Base-by-base conservation (phyloP, 768 basidiomycete species). In the Mycena belliarum region DNA sequence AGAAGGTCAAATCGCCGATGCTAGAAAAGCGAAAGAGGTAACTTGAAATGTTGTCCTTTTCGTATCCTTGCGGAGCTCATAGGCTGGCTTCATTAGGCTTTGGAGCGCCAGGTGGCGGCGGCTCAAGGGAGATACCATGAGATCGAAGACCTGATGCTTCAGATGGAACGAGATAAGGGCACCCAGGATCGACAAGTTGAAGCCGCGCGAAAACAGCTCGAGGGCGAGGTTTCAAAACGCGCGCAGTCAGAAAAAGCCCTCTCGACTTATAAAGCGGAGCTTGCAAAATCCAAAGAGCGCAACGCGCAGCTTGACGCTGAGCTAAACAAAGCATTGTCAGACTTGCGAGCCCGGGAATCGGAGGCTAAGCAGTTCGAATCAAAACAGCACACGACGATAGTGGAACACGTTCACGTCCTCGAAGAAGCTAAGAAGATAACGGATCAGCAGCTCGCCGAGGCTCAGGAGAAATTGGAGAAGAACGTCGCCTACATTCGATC, bases 381-480 rank as follows among this genome's bases (percentile, higher is more conserved):
- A 3, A 86, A 82, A 68, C 90, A 97, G 68, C 93, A 98, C 77
- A 98, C 95, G 76, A 97, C 92, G n/a, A 95, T 97, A 57, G 95
- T 98, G 42, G 95, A 98, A 72, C 96, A 98, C 67, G 93, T 97
- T 24, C 88, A 98, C 69, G 96, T 98, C 26, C 80, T 96, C 12
- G 95, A 98, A 70, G 92, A 95, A 69, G 96, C 96, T 16, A 98
- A 98, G 72, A 87, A 87, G 33, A 87, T 96, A 55, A 95, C 96
- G 1, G 96, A 98, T 69, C 85, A 89, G 37, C 93, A 97, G 68
- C 84, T 98, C 16, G 83, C 79, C 20, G 91, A 92, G 2, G 89
- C 94, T 0, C 87, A 91, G 54, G 72, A 79, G 20, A 93, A 96
- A 69, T 72, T 96, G 29, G 80, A 87, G 70, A 85, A 86, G 58